Percentiles rank a stretch among this genome's conserved stretches.
Evolutionary conservation across 306 rosid genomes (phyloP).

Genomic region (Fragaria nilgerrensis): DNA sequence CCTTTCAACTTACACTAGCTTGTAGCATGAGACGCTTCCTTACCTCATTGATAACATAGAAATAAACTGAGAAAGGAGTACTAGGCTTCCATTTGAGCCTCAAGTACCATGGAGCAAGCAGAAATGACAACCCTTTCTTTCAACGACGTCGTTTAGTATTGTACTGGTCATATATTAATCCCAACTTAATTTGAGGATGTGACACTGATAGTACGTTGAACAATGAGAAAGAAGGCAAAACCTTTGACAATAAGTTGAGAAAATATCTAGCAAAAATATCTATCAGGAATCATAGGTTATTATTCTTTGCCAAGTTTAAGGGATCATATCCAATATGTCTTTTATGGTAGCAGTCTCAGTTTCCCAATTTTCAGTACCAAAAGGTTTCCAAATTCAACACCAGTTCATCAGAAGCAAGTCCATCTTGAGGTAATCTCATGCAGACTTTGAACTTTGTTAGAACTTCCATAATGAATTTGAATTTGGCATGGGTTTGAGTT

Average conservation of each 20-base stretch:
- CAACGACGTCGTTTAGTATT: too few species aligned
- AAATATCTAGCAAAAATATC: conserved; percentile 12
- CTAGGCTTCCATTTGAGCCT: too few species aligned
- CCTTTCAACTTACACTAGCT: too few species aligned
- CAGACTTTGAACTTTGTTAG: background rate
- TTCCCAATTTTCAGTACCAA: conserved; percentile 31
- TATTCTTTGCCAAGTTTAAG: background rate
- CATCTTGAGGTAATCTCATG: conserved; percentile 46
- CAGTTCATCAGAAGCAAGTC: conserved; percentile 28
- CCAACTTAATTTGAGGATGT: background rate
- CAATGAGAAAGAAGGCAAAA: background rate
- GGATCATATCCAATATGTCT: conserved; percentile 34
- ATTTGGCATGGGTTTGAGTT: background rate
- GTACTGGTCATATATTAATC: background rate
- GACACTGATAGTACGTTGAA: background rate
- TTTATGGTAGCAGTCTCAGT: conserved; percentile 19
- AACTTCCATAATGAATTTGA: background rate
- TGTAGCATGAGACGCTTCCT: too few species aligned
- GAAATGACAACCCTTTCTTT: too few species aligned
- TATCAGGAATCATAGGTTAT: background rate
- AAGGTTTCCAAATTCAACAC: conserved; percentile 32
- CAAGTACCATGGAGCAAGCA: too few species aligned
- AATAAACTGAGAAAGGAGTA: too few species aligned
- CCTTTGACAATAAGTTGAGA: background rate
- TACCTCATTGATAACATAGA: too few species aligned